Evolutionary conservation across 2,329 filamentous ascomycete species (phyloP), one percentile per base, ranked within the genome.

Genomic region (Aphanoascus verrucosus): DNA sequence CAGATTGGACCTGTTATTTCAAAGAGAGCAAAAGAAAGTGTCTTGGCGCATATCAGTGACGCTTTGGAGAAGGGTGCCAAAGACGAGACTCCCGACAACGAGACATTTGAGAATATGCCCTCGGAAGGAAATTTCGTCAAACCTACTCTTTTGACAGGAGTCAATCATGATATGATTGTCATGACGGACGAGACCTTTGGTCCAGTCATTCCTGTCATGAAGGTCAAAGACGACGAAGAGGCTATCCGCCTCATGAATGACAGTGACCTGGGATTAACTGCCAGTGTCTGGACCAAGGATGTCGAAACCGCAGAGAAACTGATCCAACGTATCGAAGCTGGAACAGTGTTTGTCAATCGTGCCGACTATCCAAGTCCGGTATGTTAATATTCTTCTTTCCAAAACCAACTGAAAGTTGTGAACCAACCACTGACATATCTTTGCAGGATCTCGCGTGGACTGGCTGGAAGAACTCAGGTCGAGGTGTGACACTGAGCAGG

Each of bases 231-330:
- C 60, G 91, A 96, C 63, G 79, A 79, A 15, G 88, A 96, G 69
- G 91, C 91, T 1, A 73, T 96, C 57, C 73, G 76, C 60, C 72
- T 91, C 49, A 96, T 97, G 89, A 96, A 96, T 63, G 89, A 95
- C 67, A 93, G 87, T 71, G 84, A 94, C 59, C 94, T 94, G 66
- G 91, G 91, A 4, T 77, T 97, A 57, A 96, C 91, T 2, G 91
- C 90, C n/a, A 94, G 88, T 64, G 89, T 97, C 63, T 97, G 91
- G 91, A 95, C 89, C 55, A 94, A 93, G 69, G 88, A 97, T 65
- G 81, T 83, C 1, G 76, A 74, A 44, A 83, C 77, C 65, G 91
- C 85, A 14, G 82, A 89, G 61, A 79, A 86, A 66, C 76, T 97
- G 50, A 81, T 85, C 38, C 84, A 93, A 53, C 77, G 83, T 49